Evolutionary conservation across 2,329 filamentous ascomycete species (phyloP), one percentile per base, ranked within the genome.

Genomic region (Epichloe baconii): DNA sequence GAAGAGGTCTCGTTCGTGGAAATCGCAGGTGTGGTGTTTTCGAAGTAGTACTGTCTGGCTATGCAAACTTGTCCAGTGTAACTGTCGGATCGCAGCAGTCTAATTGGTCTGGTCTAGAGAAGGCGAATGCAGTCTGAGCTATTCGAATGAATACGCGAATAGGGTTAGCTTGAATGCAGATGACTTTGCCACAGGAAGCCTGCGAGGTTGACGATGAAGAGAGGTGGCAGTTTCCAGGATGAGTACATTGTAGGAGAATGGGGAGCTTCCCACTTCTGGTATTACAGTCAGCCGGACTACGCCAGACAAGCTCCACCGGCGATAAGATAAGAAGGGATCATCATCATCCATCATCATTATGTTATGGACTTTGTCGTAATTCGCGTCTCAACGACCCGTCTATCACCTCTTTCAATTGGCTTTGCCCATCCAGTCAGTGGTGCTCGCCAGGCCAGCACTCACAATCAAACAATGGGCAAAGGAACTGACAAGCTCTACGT

Each of bases 401-500:
- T 8, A 14, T 38, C 14, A 6, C 3, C 36, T n/a, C 36, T 23
- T 43, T 19, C 17, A 12, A 10, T 11, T 17, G 40, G n/a, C 17
- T 19, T 17, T 19, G 17, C 17, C n/a, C 34, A 15, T 23, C 36
- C 45, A 31, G 45, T 35, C 45, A 11, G 45, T 35, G 35, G 23
- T 14, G 46, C 35, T 21, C 43, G 19, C 8, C 14, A 48, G 23
- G 23, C 21, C 47, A 11, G 6, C 8, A n/a, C 17, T 11, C 26
- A 52, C 31, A 55, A 44, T 53, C 3, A 31, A 55, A 61, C 48
- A 51, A 70, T 70, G 68, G 68, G 68, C 0, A 70, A 70, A 57
- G 70, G 71, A 57, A 73, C 70, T 11, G 70, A 73, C 56, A 73
- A 73, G 53, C 66, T 73, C 54, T 73, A 71, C 52, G 68, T 71